phyloP scores from a whole-genome alignment of 257 asterid species.

The Solanum phureja region DNA sequence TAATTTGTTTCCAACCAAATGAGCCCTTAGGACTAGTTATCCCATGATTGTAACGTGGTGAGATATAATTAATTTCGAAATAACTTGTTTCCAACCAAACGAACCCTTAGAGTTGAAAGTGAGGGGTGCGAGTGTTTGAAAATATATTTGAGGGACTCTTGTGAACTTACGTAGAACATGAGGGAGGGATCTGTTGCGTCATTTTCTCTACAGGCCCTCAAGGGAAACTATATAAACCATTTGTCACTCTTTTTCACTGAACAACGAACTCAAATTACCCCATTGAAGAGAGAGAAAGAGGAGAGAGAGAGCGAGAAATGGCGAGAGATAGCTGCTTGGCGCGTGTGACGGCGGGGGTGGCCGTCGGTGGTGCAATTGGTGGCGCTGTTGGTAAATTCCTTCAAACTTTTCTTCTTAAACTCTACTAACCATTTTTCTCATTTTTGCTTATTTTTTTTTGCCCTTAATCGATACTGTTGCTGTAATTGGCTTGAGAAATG shows the following conservation, averaged over 20 bases:
- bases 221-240: not conserved
- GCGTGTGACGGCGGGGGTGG: slow-evolving; percentile 56
- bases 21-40: not conserved
- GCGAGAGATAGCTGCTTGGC: slow-evolving; percentile 69
- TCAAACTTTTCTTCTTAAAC: not conserved
- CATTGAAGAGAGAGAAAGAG: not conserved
- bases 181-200: not conserved
- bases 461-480: not conserved
- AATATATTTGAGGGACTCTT: not conserved
- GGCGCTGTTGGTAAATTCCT: slow-evolving; percentile 60
- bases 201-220: not conserved
- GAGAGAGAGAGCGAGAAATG: slow-evolving; percentile 18
- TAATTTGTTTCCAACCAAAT: not conserved
- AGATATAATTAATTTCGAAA: no score
- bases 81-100: no score
- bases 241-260: not conserved
- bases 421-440: not conserved
- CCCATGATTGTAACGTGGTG: not conserved
- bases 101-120: no score
- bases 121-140: not conserved
- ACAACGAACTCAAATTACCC: not conserved
- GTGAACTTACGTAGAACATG: not conserved
- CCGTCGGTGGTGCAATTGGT: slow-evolving; percentile 79
- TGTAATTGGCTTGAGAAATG: not conserved
- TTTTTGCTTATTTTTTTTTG: not conserved